Base-by-base conservation (phyloP, 495 filamentous ascomycete species). In the Penicillium longicatenatum region DNA sequence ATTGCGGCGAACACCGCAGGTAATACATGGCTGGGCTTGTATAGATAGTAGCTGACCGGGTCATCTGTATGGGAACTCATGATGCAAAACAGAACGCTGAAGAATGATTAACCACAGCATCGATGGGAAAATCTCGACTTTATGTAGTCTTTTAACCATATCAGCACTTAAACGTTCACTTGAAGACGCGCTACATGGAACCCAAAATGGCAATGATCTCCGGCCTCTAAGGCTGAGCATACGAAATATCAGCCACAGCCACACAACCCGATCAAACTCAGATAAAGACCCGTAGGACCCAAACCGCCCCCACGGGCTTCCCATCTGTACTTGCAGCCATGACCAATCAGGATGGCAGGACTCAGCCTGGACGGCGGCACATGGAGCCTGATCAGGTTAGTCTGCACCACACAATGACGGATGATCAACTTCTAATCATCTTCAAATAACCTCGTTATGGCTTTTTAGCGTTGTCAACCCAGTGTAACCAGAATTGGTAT, bases 11-110 rank as follows among this genome's bases (percentile, higher is more conserved):
- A 79, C 16, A 75, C 60, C 0, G 66, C 67, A 3, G 75, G 74
- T n/a, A 75, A 54, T 2, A 70, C 61, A 67, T 77, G 72, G 58
- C 71, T 77, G 7, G 76, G 73, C 3, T 57, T 42, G 57, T 75
- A 79, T 39, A 51, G 51, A 58, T 73, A 74, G 31, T 61, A 56
- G 37, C 46, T 68, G n/a, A 50, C 31, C 4, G 29, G 17, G 2
- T 33, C 37, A 17, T 55, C 50, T 22, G 59, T 42, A 33, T 37
- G n/a, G 11, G 55, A 39, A 37, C 20, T 54, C 60, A 62, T 66
- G 55, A 33, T 54, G 47, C 21, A 41, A 31, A 7, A 42, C 20
- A 20, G 5, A 43, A 12, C 19, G 16, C 50, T 11, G 46, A 35
- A 11, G 45, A 30, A 22, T 11, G 16, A 35, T 20, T 35, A 35